Evolutionary conservation across 306 rosid genomes (phyloP), one percentile per base, ranked within the genome.

Genomic region (Quercus gilva): DNA sequence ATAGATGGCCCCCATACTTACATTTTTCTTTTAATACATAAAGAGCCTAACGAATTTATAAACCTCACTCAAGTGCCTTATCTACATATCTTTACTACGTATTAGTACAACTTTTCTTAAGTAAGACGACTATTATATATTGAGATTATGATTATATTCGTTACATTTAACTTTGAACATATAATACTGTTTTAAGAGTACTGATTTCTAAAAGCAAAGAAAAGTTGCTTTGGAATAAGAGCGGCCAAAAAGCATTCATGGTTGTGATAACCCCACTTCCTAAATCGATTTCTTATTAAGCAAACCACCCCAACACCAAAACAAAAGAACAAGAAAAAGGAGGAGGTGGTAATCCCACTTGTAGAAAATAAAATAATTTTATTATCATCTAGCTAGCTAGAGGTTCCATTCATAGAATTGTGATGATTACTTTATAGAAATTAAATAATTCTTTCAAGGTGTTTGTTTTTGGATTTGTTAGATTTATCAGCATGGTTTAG

Each of bases 231-330:
- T 68, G 55, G 43, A 37, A 37, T 37, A 35, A 55, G 18, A 68
- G 63, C 70, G 57, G 55, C 75, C 52, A 71, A 82, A 78, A 80
- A 74, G 65, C 79, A 72, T 77, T 83, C 69, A 43, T 49, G 64
- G 77, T 82, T 78, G 74, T 81, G 84, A 75, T 75, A 52, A 43
- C 55, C 82, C 86, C 86, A 87, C 84, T 59, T 58, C n/a, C 15
- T 4, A 74, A 68, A 74, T 58, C 15, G 7, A 55, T 37, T 45
- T 7, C 29, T 18, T 31, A 53, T 18, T 31, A 53, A 20, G 25
- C 53, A 45, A 31, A 49, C 53, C 53, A 49, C 53, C 13, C 55
- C 56, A 8, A 19, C 63, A 1, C 2, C 0, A 21, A 28, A 19
- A 13, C 3, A 43, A 58, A 17, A 63, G 2, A 33, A 3, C 58